These are phyloP conservation scores for Petunia axillaris DNA, from an alignment of 257 asterid genomes.

Conservation along the genomic window DNA sequence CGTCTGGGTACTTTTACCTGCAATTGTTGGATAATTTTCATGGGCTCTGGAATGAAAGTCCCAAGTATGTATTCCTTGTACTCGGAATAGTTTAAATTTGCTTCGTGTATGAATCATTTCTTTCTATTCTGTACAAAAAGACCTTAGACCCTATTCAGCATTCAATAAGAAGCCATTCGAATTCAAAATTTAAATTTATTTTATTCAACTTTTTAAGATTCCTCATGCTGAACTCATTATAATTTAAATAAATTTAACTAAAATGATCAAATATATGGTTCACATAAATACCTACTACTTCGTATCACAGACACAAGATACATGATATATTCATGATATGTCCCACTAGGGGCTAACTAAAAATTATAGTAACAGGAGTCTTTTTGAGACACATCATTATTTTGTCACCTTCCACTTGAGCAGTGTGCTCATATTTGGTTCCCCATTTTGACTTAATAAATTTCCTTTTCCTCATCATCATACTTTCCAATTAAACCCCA, in stretches of 20 bases:
- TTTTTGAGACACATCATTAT: conserved; percentile 29
- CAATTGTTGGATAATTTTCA: background rate
- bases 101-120: background rate
- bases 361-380: background rate
- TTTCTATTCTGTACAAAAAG: background rate
- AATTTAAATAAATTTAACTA: too few relatives aligned
- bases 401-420: conserved; percentile 46
- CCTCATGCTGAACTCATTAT: too few relatives aligned
- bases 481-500: conserved; percentile 32
- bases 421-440: conserved; percentile 21
- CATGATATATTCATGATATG: background rate
- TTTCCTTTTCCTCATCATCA: conserved; percentile 22
- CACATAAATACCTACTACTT: too few relatives aligned
- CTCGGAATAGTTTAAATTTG: background rate
- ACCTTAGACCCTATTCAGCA: background rate
- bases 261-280: too few relatives aligned
- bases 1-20: background rate
- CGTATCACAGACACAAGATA: background rate
- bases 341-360: conserved; percentile 11
- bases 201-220: too few relatives aligned
- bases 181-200: too few relatives aligned
- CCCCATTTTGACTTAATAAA: conserved; percentile 41
- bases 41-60: background rate
- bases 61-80: background rate
- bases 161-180: too few relatives aligned